Base-by-base conservation (phyloP, 2,329 filamentous ascomycete genomes). In the Aspergillus phoenicis region DNA sequence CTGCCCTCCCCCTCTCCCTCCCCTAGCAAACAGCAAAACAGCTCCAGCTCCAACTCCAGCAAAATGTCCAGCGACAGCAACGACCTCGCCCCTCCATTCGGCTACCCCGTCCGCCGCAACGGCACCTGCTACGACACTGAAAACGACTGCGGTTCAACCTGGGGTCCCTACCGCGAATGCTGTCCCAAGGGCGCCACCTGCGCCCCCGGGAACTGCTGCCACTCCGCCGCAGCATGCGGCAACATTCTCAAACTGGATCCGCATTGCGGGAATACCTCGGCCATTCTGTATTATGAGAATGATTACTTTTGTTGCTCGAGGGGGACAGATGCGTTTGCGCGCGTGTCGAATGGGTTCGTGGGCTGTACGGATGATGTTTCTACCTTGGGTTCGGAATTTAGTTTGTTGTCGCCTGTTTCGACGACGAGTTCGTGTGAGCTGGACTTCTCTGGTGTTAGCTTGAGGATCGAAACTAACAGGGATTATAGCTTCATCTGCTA, bases 291-390 rank as follows among this genome's bases (percentile, higher is more conserved):
- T 15, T 57, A 71, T 17, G 65, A 66, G 5, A 54, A 57, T 5
- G 67, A 62, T 10, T 70, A 59, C 22, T 71, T 71, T 38, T 71
- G 70, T 47, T 71, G 70, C 17, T 59, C 64, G 11, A 28, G 54
- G 4, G 64, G 53, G 1, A 36, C 30, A 7, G 52, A 52, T n/a
- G 67, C 59, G 2, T 68, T 68, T 48, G 58, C 58, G 11, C 13
- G 38, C 39, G 24, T 45, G 26, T 13, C 56, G 45, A 13, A 52
- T 13, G 10, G 43, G 15, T 60, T 51, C 49, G 64, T 68, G 3
- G 66, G 66, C 33, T 68, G 66, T 36, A 51, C 63, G 1, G 47
- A 64, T 28, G 59, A 55, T 11, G 43, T 57, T 8, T 56, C 63
- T 5, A 47, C 58, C 6, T 43, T 61, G 43, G 43, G 56, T 22